Evolutionary conservation across 306 rosid genomes (phyloP).

Genomic region (Sindora glabra): DNA sequence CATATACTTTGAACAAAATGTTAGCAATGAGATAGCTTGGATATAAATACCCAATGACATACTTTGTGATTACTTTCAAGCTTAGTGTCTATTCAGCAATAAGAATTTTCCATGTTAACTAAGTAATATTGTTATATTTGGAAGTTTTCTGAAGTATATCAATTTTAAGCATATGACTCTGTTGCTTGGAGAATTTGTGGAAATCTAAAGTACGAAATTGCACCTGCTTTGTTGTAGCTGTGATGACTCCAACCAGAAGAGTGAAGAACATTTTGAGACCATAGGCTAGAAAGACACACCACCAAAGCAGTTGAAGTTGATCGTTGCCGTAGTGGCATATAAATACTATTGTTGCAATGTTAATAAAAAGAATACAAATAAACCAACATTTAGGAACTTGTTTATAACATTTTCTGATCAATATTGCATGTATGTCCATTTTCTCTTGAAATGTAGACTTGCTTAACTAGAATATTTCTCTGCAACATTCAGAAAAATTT

Average conservation of each 20-base stretch:
- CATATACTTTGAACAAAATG: conserved; percentile 71
- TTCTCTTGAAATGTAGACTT: conserved; percentile 58
- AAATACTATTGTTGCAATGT: conserved; percentile 40
- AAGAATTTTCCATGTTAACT: not conserved
- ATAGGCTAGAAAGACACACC: conserved; percentile 79
- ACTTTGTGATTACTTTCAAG: conserved; percentile 66
- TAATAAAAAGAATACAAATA: conserved; percentile 46
- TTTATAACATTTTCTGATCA: conserved; percentile 51
- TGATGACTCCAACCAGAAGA: conserved; percentile 68
- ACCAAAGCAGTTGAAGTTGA: conserved; percentile 75
- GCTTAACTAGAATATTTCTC: conserved; percentile 63
- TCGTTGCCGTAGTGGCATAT: conserved; percentile 53
- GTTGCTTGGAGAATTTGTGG: not conserved
- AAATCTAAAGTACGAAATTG: not conserved
- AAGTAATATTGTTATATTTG: no score
- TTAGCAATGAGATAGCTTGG: conserved; percentile 80
- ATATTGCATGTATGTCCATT: conserved; percentile 74
- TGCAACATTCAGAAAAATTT: conserved; percentile 21
- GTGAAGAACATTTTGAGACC: conserved; percentile 53
- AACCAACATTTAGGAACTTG: conserved; percentile 91
- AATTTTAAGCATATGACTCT: not conserved
- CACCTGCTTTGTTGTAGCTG: conserved; percentile 80
- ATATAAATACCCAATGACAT: conserved; percentile 67
- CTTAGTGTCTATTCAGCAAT: conserved; percentile 36
- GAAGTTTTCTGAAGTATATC: not conserved